Conservation (phyloP, 768 basidiomycete species). For the Chalciporus sphaerocephalus region DNA sequence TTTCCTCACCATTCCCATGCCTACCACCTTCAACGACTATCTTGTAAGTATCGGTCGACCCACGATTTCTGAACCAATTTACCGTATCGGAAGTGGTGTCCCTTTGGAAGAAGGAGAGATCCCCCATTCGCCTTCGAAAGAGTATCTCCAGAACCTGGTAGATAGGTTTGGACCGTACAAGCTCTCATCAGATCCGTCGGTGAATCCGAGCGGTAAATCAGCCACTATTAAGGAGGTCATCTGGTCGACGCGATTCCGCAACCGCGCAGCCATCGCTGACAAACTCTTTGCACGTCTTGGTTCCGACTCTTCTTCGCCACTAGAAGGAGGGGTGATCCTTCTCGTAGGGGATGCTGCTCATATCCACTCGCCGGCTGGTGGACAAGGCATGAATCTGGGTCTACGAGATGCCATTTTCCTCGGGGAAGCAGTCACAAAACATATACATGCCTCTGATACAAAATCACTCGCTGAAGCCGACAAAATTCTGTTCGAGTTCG, state of each 20-base stretch:
- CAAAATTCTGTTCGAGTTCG: constrained; percentile 35
- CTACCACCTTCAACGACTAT: constrained; percentile 17
- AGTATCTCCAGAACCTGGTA: constrained; percentile 40
- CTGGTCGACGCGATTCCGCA: constrained; percentile 48
- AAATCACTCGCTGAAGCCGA: constrained; percentile 23
- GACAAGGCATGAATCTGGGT: constrained; percentile 59
- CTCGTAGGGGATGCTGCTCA: constrained; percentile 49
- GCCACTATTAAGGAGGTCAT: constrained; percentile 36
- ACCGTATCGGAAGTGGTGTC: constrained; percentile 39
- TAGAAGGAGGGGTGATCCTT: constrained; percentile 18
- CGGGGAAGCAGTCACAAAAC: constrained; percentile 39
- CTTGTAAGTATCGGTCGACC: constrained; percentile 8
- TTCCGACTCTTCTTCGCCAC: neutral
- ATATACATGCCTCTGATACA: constrained; percentile 23
- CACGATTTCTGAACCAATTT: constrained; percentile 17
- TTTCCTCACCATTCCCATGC: constrained; percentile 36
- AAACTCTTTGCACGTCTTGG: constrained; percentile 34
- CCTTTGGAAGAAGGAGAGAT: constrained; percentile 33
- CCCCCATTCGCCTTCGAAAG: constrained; percentile 32
- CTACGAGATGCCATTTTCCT: constrained; percentile 48
- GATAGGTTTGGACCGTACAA: constrained; percentile 37
- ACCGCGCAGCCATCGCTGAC: constrained; percentile 44
- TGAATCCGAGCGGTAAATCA: constrained; percentile 26
- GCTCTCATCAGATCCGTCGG: constrained; percentile 33
- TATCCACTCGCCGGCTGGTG: constrained; percentile 52